These are phyloP conservation scores for Musa itinerans DNA, from an alignment of 176 grass and related monocot genomes.

Conservation along the genomic window DNA sequence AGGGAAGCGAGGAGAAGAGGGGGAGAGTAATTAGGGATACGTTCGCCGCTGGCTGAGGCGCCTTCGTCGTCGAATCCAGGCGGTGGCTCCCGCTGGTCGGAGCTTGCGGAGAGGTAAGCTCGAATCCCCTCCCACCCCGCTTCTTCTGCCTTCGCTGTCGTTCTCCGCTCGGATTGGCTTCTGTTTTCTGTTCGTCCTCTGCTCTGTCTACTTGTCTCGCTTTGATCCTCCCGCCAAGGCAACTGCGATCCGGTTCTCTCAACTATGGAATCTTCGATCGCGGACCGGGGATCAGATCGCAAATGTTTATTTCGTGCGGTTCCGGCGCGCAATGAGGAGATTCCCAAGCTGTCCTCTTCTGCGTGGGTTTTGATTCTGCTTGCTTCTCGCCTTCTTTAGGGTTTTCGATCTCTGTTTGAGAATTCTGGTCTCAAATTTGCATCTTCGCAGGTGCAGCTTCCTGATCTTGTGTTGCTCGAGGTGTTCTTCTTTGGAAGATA, in stretches of 20 bases:
- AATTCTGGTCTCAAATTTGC: conserved; percentile 14
- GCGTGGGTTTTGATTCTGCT: too few relatives aligned
- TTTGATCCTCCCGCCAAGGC: not conserved
- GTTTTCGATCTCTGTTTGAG: conserved; percentile 6
- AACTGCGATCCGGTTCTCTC: not conserved
- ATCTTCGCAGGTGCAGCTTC: conserved; percentile 19
- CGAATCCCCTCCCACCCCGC: not conserved
- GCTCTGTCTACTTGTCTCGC: not conserved
- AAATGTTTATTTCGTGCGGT: too few relatives aligned
- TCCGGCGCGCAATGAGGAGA: too few relatives aligned
- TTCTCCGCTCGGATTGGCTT: not conserved
- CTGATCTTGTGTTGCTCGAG: conserved; percentile 26
- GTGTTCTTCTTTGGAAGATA: conserved; percentile 34
- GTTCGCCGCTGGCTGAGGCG: too few relatives aligned
- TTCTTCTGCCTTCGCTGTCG: conserved; percentile 7
- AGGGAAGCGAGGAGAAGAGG: not conserved
- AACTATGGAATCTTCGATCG: not conserved
- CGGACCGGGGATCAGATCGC: too few relatives aligned
- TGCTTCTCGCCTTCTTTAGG: not conserved
- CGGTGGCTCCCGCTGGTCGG: not conserved
- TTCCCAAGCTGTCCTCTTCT: not conserved
- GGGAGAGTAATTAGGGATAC: not conserved
- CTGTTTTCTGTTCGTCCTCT: not conserved
- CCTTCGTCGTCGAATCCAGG: not conserved
- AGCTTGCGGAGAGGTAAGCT: conserved; percentile 10